A percentile compares a stretch with the other conserved stretches of the same genome.
Conservation (phyloP, 2,329 filamentous ascomycete species). For the Trichoderma oligosporum region DNA sequence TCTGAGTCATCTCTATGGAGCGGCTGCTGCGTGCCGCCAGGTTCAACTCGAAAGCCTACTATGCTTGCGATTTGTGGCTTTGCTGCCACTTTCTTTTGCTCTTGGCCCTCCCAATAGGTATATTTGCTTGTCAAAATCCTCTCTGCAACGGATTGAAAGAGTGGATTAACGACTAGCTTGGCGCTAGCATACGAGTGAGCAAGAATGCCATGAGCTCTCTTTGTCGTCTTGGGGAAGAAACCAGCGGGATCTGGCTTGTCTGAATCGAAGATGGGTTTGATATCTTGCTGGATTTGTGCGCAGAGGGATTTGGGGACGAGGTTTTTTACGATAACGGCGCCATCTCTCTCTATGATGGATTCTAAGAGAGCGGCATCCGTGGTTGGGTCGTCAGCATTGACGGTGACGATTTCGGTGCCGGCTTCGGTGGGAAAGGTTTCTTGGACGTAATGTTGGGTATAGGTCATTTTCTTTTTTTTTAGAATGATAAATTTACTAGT, state of each 20-base stretch:
- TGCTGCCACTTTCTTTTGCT: constrained; percentile 30
- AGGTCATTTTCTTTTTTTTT: constrained; percentile 13
- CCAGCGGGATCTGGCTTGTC: constrained; percentile 36
- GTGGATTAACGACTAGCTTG: constrained; percentile 35
- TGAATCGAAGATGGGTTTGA: constrained; percentile 37
- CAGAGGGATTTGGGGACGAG: constrained; percentile 33
- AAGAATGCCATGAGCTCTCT: constrained; percentile 39
- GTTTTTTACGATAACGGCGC: constrained; percentile 37
- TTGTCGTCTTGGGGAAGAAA: constrained; percentile 39
- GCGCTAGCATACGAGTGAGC: constrained; percentile 37
- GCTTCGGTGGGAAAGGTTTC: constrained; percentile 24
- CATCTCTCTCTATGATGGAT: constrained; percentile 30
- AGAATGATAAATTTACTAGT: background rate
- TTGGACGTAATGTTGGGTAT: constrained; percentile 12
- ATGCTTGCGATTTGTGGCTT: constrained; percentile 38
- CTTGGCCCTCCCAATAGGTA: constrained; percentile 36
- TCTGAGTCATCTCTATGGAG: constrained; percentile 37
- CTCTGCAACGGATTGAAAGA: constrained; percentile 35
- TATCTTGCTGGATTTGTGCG: constrained; percentile 35
- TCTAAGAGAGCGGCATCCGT: constrained; percentile 24
- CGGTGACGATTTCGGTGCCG: constrained; percentile 23
- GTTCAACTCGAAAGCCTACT: constrained; percentile 38
- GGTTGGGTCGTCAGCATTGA: constrained; percentile 24
- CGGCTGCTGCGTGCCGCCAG: constrained; percentile 38
- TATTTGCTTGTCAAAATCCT: constrained; percentile 35